Percentiles rank a stretch among this genome's conserved stretches.
Evolutionary conservation across 2,329 filamentous ascomycete species (phyloP).

Genomic region (Aspergillus sp.): DNA sequence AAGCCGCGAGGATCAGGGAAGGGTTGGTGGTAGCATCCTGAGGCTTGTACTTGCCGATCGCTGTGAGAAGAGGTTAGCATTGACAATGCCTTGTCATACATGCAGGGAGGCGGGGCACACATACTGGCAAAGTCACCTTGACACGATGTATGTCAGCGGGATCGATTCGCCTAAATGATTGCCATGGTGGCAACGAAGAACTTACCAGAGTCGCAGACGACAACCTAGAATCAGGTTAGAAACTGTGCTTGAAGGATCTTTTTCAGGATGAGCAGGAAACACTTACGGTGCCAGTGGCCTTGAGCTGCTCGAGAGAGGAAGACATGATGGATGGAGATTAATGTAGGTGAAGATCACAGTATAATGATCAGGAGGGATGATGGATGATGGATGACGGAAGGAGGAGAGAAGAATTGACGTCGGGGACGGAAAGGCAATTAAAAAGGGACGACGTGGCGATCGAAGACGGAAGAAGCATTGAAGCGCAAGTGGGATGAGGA

Average conservation of each 20-base stretch:
- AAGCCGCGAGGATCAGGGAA: constrained; percentile 94
- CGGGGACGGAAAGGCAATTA: constrained; percentile 9
- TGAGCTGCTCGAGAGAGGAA: constrained; percentile 92
- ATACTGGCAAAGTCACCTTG: constrained; percentile 75
- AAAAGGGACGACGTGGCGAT: constrained; percentile 15
- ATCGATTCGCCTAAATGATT: constrained; percentile 19
- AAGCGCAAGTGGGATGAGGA: constrained; percentile 4
- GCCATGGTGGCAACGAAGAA: constrained; percentile 15
- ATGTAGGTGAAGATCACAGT: neutral
- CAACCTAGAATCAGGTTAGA: constrained; percentile 59
- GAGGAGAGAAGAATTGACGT: constrained; percentile 8
- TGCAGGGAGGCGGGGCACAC: constrained; percentile 37
- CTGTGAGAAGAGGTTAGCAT: constrained; percentile 43
- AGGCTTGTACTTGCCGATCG: constrained; percentile 99
- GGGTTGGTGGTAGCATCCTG: constrained; percentile 99
- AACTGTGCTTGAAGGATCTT: constrained; percentile 1
- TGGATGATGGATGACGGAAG: constrained; percentile 9
- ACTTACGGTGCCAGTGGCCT: constrained; percentile 90
- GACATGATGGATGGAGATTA: constrained; percentile 59
- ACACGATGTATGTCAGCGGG: constrained; percentile 20
- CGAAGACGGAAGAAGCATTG: constrained; percentile 1
- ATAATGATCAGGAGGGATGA: constrained; percentile 1
- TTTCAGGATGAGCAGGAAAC: constrained; percentile 30
- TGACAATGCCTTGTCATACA: neutral
- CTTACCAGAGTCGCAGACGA: constrained; percentile 95